Evolutionary conservation across 805 yeast genomes (phyloP), one percentile per base, ranked within the genome.

Genomic region (Cyberlindnera euphorbiae): DNA sequence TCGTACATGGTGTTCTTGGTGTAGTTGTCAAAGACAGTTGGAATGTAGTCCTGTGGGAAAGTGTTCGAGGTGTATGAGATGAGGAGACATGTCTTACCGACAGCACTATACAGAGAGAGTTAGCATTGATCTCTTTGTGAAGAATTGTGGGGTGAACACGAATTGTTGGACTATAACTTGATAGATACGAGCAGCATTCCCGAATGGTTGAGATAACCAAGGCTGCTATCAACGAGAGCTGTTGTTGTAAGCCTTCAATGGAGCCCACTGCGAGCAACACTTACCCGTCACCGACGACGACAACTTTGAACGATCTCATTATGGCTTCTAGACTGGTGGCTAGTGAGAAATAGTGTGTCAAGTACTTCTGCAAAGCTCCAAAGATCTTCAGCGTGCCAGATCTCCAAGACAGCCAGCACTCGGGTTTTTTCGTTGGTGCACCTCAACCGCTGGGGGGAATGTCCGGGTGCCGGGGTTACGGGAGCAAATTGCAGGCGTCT

Each of bases 21-120:
- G 59, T 88, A 88, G 61, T 88, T 87, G 58, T 88, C 96, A 53
- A 88, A 88, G 5, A 88, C 96, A 0, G 97, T 88, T 33, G 97
- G 97, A 40, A 88, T 82, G 59, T 88, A 88, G 53, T 88, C 96
- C 49, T 83, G 85, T 6, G 96, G 96, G 60, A 88, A 88, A 22
- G 94, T 84, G 58, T 87, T 88, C 35, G 95, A 85, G 19, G 96
- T 88, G 63, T 88, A 88, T 17, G 90, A 79, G 45, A 88, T 87
- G 44, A 88, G 72, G 39, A 87, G 68, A 56, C 95, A 87, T 4
- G 96, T 88, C 58, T 87, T 88, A 63, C 97, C 97, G 30, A 88
- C 96, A 37, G 95, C 95, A 62, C 81, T 66, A 30, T n/a, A 24
- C 19, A n/a, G n/a, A 9, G n/a, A 27, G 6, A 22, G 47, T 41